Conservation (phyloP, 1,284 basidiomycete species). For the Bjerkandera adusta region DNA sequence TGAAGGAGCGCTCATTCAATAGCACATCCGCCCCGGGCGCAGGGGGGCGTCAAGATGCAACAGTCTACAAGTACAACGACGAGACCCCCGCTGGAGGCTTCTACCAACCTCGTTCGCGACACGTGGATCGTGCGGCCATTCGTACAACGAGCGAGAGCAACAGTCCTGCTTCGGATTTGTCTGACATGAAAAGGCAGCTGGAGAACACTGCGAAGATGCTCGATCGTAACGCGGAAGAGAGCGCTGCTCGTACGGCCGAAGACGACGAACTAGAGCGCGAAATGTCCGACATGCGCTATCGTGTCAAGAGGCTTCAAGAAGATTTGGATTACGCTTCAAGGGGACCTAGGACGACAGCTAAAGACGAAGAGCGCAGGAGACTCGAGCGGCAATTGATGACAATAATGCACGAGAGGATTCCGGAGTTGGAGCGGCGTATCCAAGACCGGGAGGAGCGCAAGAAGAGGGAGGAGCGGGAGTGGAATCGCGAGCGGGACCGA, state of each 20-base stretch:
- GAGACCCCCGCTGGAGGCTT: conserved; percentile 55
- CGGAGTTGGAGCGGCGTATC: conserved; percentile 86
- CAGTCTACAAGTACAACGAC: conserved; percentile 89
- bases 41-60: conserved; percentile 78
- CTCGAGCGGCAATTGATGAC: conserved; percentile 88
- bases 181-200: conserved; percentile 86
- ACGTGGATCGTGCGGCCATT: conserved; percentile 85
- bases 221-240: conserved; percentile 68
- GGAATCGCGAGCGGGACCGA: conserved; percentile 78
- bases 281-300: conserved; percentile 84
- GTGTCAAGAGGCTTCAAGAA: conserved; percentile 87
- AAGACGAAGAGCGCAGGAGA: conserved; percentile 85
- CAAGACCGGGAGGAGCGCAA: conserved; percentile 78
- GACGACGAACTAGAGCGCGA: conserved; percentile 91
- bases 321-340: conserved; percentile 90
- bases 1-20: conserved; percentile 74
- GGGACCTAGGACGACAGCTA: conserved; percentile 71
- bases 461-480: conserved; percentile 77
- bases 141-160: conserved; percentile 73
- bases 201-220: conserved; percentile 82
- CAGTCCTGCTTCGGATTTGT: conserved; percentile 72
- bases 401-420: conserved; percentile 90
- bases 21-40: conserved; percentile 50
- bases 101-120: conserved; percentile 87
- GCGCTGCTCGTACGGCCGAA: conserved; percentile 62